A percentile compares a stretch with the other conserved stretches of the same genome.
Evolutionary conservation across 345 rosid species (phyloP).

Genomic region (Clarkia xantiana): DNA sequence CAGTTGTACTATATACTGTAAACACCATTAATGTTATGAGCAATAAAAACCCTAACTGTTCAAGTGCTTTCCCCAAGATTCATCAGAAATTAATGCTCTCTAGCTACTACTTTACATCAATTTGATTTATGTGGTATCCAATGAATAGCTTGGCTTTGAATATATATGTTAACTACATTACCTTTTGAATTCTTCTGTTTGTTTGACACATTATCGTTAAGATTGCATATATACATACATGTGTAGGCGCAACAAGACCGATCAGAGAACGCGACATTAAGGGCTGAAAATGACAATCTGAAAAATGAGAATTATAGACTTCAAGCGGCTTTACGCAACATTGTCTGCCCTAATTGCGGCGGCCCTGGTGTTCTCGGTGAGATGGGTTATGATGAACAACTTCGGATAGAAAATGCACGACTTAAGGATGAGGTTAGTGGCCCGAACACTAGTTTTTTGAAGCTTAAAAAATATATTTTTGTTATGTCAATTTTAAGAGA

Average conservation of each 20-base stretch:
- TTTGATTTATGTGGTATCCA: too few relatives aligned
- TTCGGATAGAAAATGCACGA: conserved; percentile 70
- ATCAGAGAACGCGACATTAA: conserved; percentile 52
- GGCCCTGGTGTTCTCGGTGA: conserved; percentile 61
- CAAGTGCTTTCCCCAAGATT: conserved; percentile 17
- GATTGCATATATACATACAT: not conserved
- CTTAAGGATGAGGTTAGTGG: conserved; percentile 68
- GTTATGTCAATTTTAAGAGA: too few relatives aligned
- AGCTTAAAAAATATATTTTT: too few relatives aligned
- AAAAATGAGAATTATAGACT: conserved; percentile 63
- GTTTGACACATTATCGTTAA: not conserved
- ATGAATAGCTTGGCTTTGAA: too few relatives aligned
- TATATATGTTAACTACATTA: not conserved
- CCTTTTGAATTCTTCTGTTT: not conserved
- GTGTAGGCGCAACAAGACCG: conserved; percentile 89
- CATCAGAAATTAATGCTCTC: conserved; percentile 13
- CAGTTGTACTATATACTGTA: not conserved
- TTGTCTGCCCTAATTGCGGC: conserved; percentile 67
- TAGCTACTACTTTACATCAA: not conserved
- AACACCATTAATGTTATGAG: conserved; percentile 13
- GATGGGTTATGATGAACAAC: conserved; percentile 45
- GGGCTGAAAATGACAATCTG: conserved; percentile 66
- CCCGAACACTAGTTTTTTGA: too few relatives aligned
- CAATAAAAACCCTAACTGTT: conserved; percentile 26
- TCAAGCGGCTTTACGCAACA: conserved; percentile 53